Evolutionary conservation across 306 rosid genomes (phyloP), one percentile per base, ranked within the genome.

Genomic region (Gynostemma pentaphyllum): DNA sequence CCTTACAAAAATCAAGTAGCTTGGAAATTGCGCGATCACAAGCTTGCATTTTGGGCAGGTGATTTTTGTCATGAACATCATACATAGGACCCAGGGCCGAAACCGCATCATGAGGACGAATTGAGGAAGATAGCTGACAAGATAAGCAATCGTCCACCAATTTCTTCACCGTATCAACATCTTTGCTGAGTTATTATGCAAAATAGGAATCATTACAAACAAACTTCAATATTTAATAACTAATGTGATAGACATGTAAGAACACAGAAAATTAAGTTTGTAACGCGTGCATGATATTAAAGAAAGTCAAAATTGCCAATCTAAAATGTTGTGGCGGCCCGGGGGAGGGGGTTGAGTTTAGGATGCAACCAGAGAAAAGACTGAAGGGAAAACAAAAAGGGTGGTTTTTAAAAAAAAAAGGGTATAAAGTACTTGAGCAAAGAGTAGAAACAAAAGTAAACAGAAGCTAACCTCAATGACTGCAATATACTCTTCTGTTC

Each of bases 61-160:
- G 95, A 72, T 36, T 84, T 68, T 84, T 86, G 72, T 88, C 90
- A 73, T 94, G 99, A 68, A 94, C 89, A 71, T 94, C 95, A 64
- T 94, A 94, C 97, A 94, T 94, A 57, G 94, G 99, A 70, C 99
- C 99, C 80, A 94, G 68, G 74, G 99, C 99, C 10, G 99, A 94
- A 72, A 94, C 99, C 0, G 99, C 99, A 84, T 94, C 99, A 64
- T 88, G 99, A 68, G 99, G 99, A 62, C 97, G 94, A 59, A 94
- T 90, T 28, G 97, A 86, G 50, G 97, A 88, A 46, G 99, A 84
- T 74, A 88, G 70, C 45, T 83, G 94, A 52, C 88, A 67, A 62
- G 95, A 86, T 69, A 86, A 78, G 65, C 95, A 88, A 67, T 94
- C 99, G 78, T 88, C 95, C 69, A 94, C 97, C 26, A 94, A 83